phyloP scores from a whole-genome alignment of 2,329 filamentous ascomycete species.

The Stagonosporopsis chrysanthemi region DNA sequence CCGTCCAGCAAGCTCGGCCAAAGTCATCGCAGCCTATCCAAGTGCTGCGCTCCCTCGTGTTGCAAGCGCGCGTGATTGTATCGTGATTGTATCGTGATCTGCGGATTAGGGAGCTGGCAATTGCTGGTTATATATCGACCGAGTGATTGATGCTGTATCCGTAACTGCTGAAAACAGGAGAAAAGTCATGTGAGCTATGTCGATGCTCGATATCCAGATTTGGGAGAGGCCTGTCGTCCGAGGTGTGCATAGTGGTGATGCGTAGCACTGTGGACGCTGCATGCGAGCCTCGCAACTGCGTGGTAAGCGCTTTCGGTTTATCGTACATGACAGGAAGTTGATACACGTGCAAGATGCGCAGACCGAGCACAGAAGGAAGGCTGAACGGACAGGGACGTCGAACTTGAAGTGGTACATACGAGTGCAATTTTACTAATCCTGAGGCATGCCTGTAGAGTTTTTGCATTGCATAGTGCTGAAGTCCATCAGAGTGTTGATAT shows the following conservation, averaged over 20 bases:
- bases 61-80: constrained; percentile 14
- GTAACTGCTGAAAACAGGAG: constrained; percentile 45
- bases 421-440: neutral
- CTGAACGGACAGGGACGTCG: neutral
- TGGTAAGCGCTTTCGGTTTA: constrained; percentile 5
- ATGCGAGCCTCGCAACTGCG: neutral
- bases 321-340: neutral
- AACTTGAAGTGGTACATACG: neutral
- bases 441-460: neutral
- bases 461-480: neutral
- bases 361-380: neutral
- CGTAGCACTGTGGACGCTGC: neutral
- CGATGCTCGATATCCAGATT: constrained; percentile 48
- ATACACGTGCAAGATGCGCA: neutral
- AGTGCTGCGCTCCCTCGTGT: constrained; percentile 20
- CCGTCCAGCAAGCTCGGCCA: constrained; percentile 41
- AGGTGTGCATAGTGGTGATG: constrained; percentile 28
- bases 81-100: constrained; percentile 27
- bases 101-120: constrained; percentile 36
- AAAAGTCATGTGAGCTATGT: constrained; percentile 51
- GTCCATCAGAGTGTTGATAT: neutral
- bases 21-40: constrained; percentile 40
- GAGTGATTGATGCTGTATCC: constrained; percentile 45
- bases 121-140: constrained; percentile 40
- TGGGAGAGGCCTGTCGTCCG: constrained; percentile 36